Conservation (phyloP, 1,284 basidiomycete species). For the Puccinia novopanici region DNA sequence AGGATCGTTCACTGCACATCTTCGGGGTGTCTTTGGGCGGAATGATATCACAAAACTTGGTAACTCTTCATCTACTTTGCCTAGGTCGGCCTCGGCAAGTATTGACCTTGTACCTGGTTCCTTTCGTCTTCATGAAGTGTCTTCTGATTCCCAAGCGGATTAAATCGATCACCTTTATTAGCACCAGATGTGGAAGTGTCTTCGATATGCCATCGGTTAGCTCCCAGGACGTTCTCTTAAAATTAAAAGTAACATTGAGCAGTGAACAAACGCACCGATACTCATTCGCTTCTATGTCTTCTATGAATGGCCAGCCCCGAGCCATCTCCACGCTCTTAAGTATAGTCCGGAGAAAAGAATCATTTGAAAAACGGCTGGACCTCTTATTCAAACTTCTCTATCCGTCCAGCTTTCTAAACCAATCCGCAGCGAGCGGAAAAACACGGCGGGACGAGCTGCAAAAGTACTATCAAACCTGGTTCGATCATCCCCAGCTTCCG, state of each 20-base stretch:
- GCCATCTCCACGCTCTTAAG: background rate
- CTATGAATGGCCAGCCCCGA: background rate
- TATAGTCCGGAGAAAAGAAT: background rate
- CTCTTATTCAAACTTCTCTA: background rate
- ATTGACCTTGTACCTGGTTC: constrained; percentile 54
- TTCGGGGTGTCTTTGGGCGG: constrained; percentile 80
- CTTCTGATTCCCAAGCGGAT: constrained; percentile 24
- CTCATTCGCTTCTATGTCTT: background rate
- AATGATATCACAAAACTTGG: constrained; percentile 67
- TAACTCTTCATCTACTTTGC: background rate
- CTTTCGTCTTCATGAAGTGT: background rate
- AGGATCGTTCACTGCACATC: constrained; percentile 68
- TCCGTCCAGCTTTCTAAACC: constrained; percentile 9
- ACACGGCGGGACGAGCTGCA: background rate
- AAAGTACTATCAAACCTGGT: constrained; percentile 12
- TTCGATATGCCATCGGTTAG: constrained; percentile 33
- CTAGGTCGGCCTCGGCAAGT: background rate
- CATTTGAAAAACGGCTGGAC: background rate
- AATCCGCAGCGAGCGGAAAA: background rate
- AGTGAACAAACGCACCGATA: background rate
- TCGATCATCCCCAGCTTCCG: constrained; percentile 42
- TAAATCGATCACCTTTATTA: constrained; percentile 21
- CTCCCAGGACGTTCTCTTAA: background rate
- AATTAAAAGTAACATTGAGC: background rate
- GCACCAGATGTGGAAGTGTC: constrained; percentile 9